These are phyloP conservation scores for Paspalum vaginatum DNA, from an alignment of 176 grass and related monocot species.

Conservation along the genomic window DNA sequence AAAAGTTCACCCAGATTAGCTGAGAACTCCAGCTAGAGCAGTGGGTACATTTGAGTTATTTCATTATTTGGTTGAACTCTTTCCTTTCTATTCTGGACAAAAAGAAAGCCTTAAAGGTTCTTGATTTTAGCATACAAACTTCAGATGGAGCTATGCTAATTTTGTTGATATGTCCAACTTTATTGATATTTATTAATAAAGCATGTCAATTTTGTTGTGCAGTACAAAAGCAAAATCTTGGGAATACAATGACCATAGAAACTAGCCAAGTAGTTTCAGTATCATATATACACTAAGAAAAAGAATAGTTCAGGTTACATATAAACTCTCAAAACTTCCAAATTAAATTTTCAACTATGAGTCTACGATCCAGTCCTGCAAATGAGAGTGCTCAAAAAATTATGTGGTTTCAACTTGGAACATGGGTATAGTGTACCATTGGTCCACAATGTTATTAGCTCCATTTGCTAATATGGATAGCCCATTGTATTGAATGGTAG, in stretches of 20 bases:
- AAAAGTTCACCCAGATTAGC: background rate
- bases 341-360: background rate
- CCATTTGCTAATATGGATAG: background rate
- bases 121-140: no score
- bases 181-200: slow-evolving; percentile 32
- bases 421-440: background rate
- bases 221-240: slow-evolving; percentile 5
- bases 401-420: background rate
- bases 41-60: no score
- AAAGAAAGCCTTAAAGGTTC: no score
- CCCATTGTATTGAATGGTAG: background rate
- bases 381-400: slow-evolving; percentile 9
- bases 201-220: background rate
- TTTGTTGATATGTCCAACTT: no score
- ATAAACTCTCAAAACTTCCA: background rate
- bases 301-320: background rate
- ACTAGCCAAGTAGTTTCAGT: background rate
- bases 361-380: background rate
- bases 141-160: no score
- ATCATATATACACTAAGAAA: slow-evolving; percentile 3
- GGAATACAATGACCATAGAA: slow-evolving; percentile 15
- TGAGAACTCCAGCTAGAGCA: no score
- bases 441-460: slow-evolving; percentile 8
- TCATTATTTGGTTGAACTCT: no score
- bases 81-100: no score